Conservation (phyloP, 2,329 filamentous ascomycete species). For the Drechslera avenae region DNA sequence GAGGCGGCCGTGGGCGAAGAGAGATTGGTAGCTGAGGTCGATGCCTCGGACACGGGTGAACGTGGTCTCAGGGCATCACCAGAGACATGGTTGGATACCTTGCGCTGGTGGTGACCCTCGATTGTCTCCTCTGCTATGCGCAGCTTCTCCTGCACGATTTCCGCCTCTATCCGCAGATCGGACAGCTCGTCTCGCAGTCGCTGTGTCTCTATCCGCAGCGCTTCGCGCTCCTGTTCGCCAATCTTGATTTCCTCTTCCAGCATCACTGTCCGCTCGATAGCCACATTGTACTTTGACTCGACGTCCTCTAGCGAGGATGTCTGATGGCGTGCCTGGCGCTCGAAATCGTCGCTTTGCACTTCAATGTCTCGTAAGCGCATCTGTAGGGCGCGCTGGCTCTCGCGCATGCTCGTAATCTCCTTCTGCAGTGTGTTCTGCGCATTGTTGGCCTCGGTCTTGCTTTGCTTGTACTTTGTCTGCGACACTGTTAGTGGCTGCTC, state of each 20-base stretch:
- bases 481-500: constrained; percentile 5
- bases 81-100: constrained; percentile 56
- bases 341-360: constrained; percentile 97
- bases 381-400: constrained; percentile 79
- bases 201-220: constrained; percentile 86
- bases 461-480: constrained; percentile 93
- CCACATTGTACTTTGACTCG: constrained; percentile 94
- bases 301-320: constrained; percentile 95
- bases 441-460: constrained; percentile 82
- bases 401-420: constrained; percentile 89
- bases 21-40: constrained; percentile 78
- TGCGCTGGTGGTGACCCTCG: constrained; percentile 57
- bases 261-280: constrained; percentile 89
- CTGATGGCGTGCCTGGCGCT: constrained; percentile 93
- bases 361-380: constrained; percentile 90
- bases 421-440: constrained; percentile 90
- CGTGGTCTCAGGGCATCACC: constrained; percentile 59
- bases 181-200: constrained; percentile 87
- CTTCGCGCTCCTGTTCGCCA: constrained; percentile 89
- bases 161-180: constrained; percentile 91
- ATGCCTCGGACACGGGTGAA: constrained; percentile 75
- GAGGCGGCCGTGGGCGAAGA: constrained; percentile 89
- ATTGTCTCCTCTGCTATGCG: constrained; percentile 67
- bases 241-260: constrained; percentile 93
- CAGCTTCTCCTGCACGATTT: constrained; percentile 93